Conservation (phyloP, 371 early-diverging fungal species). For the Umbelopsis sp. region DNA sequence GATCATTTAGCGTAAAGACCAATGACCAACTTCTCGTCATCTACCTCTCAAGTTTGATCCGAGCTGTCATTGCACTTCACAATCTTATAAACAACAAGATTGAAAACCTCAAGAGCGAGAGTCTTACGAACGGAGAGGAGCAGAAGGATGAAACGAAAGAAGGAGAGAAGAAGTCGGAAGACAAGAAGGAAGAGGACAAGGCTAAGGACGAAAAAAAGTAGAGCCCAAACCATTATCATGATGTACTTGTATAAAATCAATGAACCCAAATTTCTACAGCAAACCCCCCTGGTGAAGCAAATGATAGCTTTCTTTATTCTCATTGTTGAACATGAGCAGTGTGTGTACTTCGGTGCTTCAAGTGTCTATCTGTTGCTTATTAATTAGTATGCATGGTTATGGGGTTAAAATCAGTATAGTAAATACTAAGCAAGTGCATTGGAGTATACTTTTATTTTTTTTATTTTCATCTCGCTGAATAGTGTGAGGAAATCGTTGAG, state of each 20-base stretch:
- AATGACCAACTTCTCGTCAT: constrained; percentile 95
- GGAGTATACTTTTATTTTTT: not conserved
- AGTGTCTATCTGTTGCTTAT: too few relatives aligned
- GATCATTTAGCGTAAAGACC: constrained; percentile 88
- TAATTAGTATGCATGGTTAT: too few relatives aligned
- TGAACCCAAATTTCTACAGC: not conserved
- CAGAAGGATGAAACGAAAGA: constrained; percentile 42
- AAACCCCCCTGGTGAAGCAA: not conserved
- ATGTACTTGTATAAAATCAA: constrained; percentile 15
- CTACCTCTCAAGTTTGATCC: constrained; percentile 87
- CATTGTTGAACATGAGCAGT: too few relatives aligned
- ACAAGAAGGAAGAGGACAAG: constrained; percentile 34
- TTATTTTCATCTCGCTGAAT: not conserved
- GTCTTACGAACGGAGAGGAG: constrained; percentile 30
- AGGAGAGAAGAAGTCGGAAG: constrained; percentile 38
- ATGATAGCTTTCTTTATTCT: not conserved
- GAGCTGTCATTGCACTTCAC: constrained; percentile 95
- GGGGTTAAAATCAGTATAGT: too few relatives aligned
- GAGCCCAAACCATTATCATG: constrained; percentile 18
- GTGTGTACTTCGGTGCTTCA: too few relatives aligned
- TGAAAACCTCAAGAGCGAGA: constrained; percentile 61
- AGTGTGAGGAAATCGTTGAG: too few relatives aligned
- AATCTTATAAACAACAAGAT: constrained; percentile 94
- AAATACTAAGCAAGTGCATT: too few relatives aligned
- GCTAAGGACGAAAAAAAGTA: constrained; percentile 23